Percentiles rank a stretch among this genome's conserved stretches.
Conservation (phyloP, 1,284 basidiomycete species). For the Boletus mariae region DNA sequence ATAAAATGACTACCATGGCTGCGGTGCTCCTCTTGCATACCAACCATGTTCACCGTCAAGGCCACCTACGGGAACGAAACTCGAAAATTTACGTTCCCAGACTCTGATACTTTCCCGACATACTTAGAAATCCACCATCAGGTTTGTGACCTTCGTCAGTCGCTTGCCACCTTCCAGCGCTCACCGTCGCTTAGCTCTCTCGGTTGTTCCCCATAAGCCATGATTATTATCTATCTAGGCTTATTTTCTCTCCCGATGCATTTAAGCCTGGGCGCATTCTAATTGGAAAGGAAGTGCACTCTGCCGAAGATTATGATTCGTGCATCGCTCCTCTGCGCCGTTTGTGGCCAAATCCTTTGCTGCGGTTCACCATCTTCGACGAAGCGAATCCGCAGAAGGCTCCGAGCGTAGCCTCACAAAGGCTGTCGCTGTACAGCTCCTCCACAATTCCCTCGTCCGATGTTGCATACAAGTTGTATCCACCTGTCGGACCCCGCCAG, state of each 20-base stretch:
- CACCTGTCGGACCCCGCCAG: constrained; percentile 4
- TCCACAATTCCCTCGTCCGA: constrained; percentile 1
- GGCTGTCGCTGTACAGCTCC: constrained; percentile 3
- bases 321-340: constrained; percentile 49
- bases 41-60: constrained; percentile 53
- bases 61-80: constrained; percentile 52
- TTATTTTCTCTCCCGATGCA: constrained; percentile 63
- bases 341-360: constrained; percentile 51
- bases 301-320: constrained; percentile 52
- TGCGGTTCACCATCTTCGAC: constrained; percentile 62
- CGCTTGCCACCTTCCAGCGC: constrained; percentile 11
- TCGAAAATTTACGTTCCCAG: constrained; percentile 44
- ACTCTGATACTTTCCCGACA: constrained; percentile 39
- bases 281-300: constrained; percentile 57
- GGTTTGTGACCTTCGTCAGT: constrained; percentile 30
- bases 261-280: constrained; percentile 49
- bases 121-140: constrained; percentile 42
- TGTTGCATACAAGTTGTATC: constrained; percentile 1
- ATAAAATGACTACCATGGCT: constrained; percentile 14
- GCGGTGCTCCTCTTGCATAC: constrained; percentile 17
- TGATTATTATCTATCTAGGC: constrained; percentile 57
- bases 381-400: constrained; percentile 40
- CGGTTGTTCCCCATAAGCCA: constrained; percentile 63
- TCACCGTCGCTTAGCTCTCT: constrained; percentile 47
- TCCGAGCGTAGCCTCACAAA: constrained; percentile 18